Base-by-base conservation (phyloP, 768 basidiomycete genomes). In the Podaxis rugospora region DNA sequence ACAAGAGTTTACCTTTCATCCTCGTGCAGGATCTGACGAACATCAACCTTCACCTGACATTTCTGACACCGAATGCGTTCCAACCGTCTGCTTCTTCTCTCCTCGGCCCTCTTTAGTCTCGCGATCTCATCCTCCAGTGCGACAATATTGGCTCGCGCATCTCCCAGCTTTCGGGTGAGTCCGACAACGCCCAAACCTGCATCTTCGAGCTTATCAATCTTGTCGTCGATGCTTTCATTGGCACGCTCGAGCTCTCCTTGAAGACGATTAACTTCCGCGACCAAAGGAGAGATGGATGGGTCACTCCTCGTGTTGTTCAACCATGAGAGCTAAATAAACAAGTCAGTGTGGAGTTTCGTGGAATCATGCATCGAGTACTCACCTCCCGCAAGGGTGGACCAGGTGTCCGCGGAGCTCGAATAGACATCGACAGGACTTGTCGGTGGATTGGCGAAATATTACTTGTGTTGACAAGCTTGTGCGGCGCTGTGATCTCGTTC, bases 181-280 rank as follows among this genome's bases (percentile, higher is more conserved):
- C 83, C 84, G 49, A 93, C 84, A 44, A 87, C 87, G 28, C 85
- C 90, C 13, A 88, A 71, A 4, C 92, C 92, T 0, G 88, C 87
- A 59, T 93, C 87, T 67, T 92, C 90, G 2, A 95, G 85, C 55
- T 88, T 85, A 69, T 93, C 92, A 14, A 95, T 79, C 70, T 95
- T 94, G 68, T 93, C 88, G 66, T 95, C 94, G 57, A 95, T 90
- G 66, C 83, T 89, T 37, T 89, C 86, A 68, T 95, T 93, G 9
- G 92, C 93, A 2, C 70, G 79, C 63, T 89, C 88, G 27, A 95
- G 85, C 65, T 94, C 88, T 16, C 76, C 77, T 66, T 93, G 88
- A 39, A 95, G 76, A 23, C 88, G 82, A 54, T 77, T 79, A 53
- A 94, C 90, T 70, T 94, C 89, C 1, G 79, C 74, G n/a, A 92